Conservation (phyloP, 176 grass and related monocot species). For the Oryza glumipatula region DNA sequence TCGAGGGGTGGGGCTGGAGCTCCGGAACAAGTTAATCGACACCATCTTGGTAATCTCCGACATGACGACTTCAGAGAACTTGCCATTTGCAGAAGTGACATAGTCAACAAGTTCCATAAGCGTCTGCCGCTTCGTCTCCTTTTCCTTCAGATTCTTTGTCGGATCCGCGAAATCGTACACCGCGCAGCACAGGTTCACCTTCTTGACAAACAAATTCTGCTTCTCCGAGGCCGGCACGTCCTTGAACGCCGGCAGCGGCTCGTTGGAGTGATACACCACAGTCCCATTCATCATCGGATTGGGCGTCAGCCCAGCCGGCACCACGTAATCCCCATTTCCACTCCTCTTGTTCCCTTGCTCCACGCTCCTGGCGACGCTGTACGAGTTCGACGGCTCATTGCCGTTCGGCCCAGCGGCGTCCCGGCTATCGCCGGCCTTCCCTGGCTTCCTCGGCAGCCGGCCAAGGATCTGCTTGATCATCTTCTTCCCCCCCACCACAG, state of each 20-base stretch:
- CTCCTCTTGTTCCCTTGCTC: constrained; percentile 60
- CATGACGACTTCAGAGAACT: constrained; percentile 78
- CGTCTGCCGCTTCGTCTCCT: constrained; percentile 83
- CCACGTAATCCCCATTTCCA: constrained; percentile 52
- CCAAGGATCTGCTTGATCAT: constrained; percentile 98
- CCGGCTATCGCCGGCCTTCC: constrained; percentile 71
- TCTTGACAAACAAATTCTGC: constrained; percentile 79
- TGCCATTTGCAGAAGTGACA: constrained; percentile 65
- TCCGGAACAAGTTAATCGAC: constrained; percentile 83
- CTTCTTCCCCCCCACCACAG: constrained; percentile 39
- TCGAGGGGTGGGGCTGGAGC: constrained; percentile 60
- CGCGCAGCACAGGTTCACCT: constrained; percentile 74
- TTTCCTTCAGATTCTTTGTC: constrained; percentile 81
- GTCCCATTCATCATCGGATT: constrained; percentile 51
- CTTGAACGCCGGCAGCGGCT: constrained; percentile 83
- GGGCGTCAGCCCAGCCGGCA: constrained; percentile 43
- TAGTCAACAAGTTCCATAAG: constrained; percentile 93
- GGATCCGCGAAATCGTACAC: constrained; percentile 79
- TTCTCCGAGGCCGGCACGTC: constrained; percentile 80
- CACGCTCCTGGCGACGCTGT: constrained; percentile 54
- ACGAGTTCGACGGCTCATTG: constrained; percentile 64
- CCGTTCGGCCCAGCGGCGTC: constrained; percentile 53
- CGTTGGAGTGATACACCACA: constrained; percentile 53
- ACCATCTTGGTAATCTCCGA: constrained; percentile 78
- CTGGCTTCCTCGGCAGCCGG: constrained; percentile 75